phyloP scores from a whole-genome alignment of 2,329 filamentous ascomycete species.

The Zasmidium cellare region DNA sequence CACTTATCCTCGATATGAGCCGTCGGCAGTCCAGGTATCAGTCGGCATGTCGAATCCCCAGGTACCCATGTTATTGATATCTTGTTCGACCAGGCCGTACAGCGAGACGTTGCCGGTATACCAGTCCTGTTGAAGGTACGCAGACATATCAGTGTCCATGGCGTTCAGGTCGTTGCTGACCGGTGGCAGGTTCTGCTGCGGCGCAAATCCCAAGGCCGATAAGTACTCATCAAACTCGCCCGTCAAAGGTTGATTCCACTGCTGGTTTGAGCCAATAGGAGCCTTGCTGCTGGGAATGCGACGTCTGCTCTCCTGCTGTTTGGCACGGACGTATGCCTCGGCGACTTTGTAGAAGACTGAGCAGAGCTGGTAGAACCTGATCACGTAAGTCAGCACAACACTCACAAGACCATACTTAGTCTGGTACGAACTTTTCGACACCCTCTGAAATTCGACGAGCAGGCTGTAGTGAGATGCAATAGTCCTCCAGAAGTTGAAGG shows the following conservation, averaged over 20 bases:
- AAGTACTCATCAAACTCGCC: neutral
- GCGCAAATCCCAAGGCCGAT: neutral
- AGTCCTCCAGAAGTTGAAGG: neutral
- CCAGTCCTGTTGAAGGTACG: neutral
- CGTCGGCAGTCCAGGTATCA: neutral
- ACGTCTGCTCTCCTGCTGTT: neutral
- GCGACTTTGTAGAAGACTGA: neutral
- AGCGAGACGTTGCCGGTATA: neutral
- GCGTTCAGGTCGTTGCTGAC: neutral
- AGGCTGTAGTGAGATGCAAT: neutral
- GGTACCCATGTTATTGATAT: neutral
- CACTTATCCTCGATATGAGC: neutral
- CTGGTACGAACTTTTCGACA: neutral
- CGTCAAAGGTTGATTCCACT: neutral
- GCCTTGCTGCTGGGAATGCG: neutral
- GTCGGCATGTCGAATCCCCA: neutral
- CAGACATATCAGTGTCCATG: neutral
- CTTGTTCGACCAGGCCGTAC: neutral
- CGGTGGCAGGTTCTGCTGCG: neutral
- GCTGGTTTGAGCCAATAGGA: neutral
- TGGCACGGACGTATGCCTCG: neutral
- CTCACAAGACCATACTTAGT: neutral
- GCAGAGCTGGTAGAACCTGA: conserved; percentile 1
- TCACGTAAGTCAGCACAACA: neutral
- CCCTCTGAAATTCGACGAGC: neutral